These are phyloP conservation scores for Suillus paluster DNA, from an alignment of 768 basidiomycete species.

Conservation along the genomic window DNA sequence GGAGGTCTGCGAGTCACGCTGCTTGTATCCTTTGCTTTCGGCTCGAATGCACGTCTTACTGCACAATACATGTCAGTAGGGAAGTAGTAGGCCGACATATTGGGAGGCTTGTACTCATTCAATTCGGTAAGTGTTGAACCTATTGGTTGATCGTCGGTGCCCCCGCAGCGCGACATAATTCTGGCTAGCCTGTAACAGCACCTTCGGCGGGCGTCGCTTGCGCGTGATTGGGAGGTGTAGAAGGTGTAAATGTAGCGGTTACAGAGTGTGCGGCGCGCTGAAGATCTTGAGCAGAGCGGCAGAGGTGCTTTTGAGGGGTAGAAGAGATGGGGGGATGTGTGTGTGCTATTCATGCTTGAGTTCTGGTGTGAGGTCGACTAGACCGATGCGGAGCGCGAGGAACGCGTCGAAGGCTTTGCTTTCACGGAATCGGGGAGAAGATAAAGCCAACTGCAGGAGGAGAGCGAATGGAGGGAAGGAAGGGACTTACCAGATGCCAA, in stretches of 20 bases:
- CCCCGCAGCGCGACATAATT: constrained; percentile 79
- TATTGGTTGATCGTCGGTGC: no score
- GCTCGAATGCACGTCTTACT: no score
- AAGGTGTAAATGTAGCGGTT: constrained; percentile 72
- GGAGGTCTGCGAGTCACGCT: no score
- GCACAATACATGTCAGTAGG: no score
- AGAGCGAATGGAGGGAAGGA: no score
- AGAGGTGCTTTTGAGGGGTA: constrained; percentile 60
- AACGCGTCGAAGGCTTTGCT: constrained; percentile 78
- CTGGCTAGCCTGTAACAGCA: constrained; percentile 73
- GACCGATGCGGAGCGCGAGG: constrained; percentile 54
- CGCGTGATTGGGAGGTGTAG: constrained; percentile 72
- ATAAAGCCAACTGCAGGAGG: no score
- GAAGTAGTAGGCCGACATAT: no score
- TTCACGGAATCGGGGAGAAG: no score
- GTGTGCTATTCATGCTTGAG: constrained; percentile 59
- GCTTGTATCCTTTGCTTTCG: no score
- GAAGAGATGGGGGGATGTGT: constrained; percentile 59
- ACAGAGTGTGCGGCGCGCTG: constrained; percentile 72
- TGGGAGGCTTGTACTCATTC: no score
- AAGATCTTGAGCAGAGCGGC: constrained; percentile 67
- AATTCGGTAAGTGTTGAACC: no score
- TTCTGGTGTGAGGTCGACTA: constrained; percentile 55
- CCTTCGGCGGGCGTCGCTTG: constrained; percentile 56
- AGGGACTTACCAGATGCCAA: constrained; percentile 67